Base-by-base conservation (phyloP, 2,329 filamentous ascomycete species). In the Fusarium sulawesiense region DNA sequence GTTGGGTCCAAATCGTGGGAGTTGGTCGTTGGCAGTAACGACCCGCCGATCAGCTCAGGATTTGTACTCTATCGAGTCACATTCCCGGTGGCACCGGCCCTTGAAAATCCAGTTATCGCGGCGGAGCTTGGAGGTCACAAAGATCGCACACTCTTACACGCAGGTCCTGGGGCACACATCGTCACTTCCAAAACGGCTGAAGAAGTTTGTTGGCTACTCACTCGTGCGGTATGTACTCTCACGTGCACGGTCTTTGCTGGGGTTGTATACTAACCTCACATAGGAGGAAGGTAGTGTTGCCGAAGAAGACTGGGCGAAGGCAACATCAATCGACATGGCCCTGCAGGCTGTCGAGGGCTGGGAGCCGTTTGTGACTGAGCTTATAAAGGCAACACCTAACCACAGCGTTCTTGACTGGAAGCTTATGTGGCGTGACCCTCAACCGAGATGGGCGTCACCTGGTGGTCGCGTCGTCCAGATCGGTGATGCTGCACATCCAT, bases 401-500 rank as follows among this genome's bases (percentile, higher is more conserved):
- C 23, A 37, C 21, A 34, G 48, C 18, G 32, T 23, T 10, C 34
- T 51, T n/a, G 34, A 51, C 14, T 51, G 40, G 12, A 51, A 51
- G 23, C 49, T 51, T 11, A 14, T 51, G 18, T 51, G 49, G 49
- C 49, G 49, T 25, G n/a, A 51, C n/a, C 49, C 49, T 21, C 40
- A 29, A n/a, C 48, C 48, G 13, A 25, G 6, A 16, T 51, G 48
- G 49, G 11, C 34, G 4, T 41, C 49, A 6, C 13, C n/a, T 37
- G 34, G 40, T 8, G 34, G 18, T 11, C 37, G 79, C 6, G 76
- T 82, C 4, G 71, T 82, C 21, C 75, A 80, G 51, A 79, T 81
- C 27, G 80, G 80, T 21, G 81, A 83, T 54, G 78, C 80, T 0
- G 81, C 81, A 6, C 81, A 83, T 69, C 78, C 80, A 1, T 81